Evolutionary conservation across 2,329 filamentous ascomycete genomes (phyloP), one percentile per base, ranked within the genome.

Genomic region (Penicillium hordei): DNA sequence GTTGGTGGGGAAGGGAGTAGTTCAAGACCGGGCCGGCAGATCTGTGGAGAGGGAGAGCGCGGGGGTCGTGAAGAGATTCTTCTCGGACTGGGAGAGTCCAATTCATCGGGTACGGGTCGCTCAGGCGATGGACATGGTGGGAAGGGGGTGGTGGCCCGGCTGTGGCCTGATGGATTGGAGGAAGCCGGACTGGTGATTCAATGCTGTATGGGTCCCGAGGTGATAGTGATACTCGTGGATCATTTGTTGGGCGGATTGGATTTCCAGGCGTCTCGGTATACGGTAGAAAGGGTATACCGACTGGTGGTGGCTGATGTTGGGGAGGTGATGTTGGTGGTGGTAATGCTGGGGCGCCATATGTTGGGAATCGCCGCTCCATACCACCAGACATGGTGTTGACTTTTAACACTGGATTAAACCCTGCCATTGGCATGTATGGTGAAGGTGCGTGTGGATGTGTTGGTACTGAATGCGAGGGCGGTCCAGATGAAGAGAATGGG

Each of bases 151-250:
- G 52, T 19, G 55, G 59, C 2, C 60, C 64, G 9, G 65, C 67
- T 1, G 71, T 67, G 9, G 72, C 68, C 17, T 74, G 72, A 17
- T 72, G 70, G 10, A 76, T 76, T 5, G 74, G 74, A 8, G 74
- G 74, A 5, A 76, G 68, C 52, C 72, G 66, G 19, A 76, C 69
- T 12, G 70, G 66, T 6, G 71, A 70, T 40, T 75, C 73, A 5
- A 62, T 52, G 19, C 6, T 33, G 48, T 72, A 72, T 7, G 59
- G 57, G 23, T 74, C 71, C 6, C 65, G 70, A 17, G 64, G 62
- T 21, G 69, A 70, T 31, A 67, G 59, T 1, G 65, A 59, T 10
- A 66, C 54, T 6, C 68, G 54, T 12, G 63, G 51, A 34, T 75
- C 68, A 3, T 58, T 58, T 50, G 66, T 54, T 42, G 70, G 65